Base-by-base conservation (phyloP, 768 basidiomycete species). In the Hysterangium stoloniferum region DNA sequence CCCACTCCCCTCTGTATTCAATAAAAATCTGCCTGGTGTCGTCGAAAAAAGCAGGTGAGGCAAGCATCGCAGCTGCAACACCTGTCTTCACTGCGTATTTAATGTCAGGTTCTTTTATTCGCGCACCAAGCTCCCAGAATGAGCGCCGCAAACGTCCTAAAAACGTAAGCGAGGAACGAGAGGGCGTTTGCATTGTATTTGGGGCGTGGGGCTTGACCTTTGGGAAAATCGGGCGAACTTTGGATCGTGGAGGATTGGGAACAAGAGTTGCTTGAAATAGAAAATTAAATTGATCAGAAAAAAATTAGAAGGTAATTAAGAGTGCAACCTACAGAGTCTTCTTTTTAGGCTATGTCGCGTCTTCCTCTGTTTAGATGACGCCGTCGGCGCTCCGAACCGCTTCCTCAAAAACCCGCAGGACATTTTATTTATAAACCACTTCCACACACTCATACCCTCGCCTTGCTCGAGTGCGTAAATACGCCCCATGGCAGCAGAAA, bases 1-100 rank as follows among this genome's bases (percentile, higher is more conserved):
- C 92, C 95, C 95, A 99, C 67, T 97, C 92, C 31, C 94, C 94
- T 58, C 82, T 78, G 58, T 85, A 92, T 41, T 82, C 76, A 36
- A 88, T 71, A 60, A 96, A 97, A 3, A 79, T 65, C 4, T 82
- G 83, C 22, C 93, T 72, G 1, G 87, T 93, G 15, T 65, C 54
- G 47, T 87, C 85, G 53, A 88, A 82, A 66, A 95, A 97, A 0
- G 94, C 94, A 2, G 94, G 93, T 0, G 85, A 75, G 0, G 93
- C 84, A 3, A 98, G 71, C 22, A 96, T 66, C 0, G 88, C 86
- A 36, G 82, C 81, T 1, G 86, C 86, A 70, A 89, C 79, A 19
- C 86, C 91, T 6, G 81, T 84, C 65, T 95, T 95, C 67, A 95
- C 71, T 0, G 90, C 85, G 63, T 90, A 96, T 63, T 88, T 87